Base-by-base conservation (phyloP, 441 rosid genomes). In the Mallotus repandus region DNA sequence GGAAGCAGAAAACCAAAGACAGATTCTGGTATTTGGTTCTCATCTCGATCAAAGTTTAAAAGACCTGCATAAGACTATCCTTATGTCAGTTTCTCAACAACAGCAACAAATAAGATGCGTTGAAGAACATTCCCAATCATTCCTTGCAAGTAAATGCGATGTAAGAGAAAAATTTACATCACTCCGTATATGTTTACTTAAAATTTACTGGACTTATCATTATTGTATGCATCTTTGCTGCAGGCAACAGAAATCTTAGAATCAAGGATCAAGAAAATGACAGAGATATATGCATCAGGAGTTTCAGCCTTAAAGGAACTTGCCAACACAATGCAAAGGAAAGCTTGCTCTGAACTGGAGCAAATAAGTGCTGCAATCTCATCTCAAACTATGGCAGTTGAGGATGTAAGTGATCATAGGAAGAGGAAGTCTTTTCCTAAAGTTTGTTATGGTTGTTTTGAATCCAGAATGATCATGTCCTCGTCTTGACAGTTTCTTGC, bases 81-180 rank as follows among this genome's bases (percentile, higher is more conserved):
- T 95, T 22, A 89, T 92, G n/a, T 92, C 94, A 66, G 86, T 92
- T 80, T 87, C 89, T 84, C 91, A 91, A 77, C 99, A 92, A 79
- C 96, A 89, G 75, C 89, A 92, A 66, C 91, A 89, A 65, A 73
- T 95, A 54, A 86, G 92, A 84, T 78, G 86, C 83, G 83, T 91
- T 90, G 97, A 95, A 81, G 99, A 95, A 63, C 89, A 89, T 66
- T 66, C 76, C n/a, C 81, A 78, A 63, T 85, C 88, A 41, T 88
- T 82, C 81, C 84, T 95, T 66, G 96, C 94, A 32, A 79, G 82
- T 67, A 95, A 91, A 88, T 87, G 78, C 65, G 98, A 95, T 75
- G 99, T 92, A 89, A 86, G 97, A 68, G 49, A 76, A 61, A 41
- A 52, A 1, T 16, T 46, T 58, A 22, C 72, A 55, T 35, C 13